Evolutionary conservation across 2,329 filamentous ascomycete genomes (phyloP).

Genomic region (Ophiostoma populinum): DNA sequence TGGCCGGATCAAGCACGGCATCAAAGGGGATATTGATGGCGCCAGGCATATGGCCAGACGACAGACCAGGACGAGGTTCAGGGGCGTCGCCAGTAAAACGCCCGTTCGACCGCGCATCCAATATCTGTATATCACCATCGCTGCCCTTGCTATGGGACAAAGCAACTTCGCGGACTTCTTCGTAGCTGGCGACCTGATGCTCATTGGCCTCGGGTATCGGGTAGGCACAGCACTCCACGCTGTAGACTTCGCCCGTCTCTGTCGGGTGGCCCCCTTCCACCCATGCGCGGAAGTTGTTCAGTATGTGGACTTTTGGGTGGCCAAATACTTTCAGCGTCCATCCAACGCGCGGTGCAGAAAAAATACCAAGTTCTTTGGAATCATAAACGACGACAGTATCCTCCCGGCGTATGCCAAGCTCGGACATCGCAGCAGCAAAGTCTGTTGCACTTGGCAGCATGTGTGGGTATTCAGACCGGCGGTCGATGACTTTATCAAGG

Average conservation of each 20-base stretch:
- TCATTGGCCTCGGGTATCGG: conserved; percentile 42
- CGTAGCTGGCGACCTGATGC: conserved; percentile 58
- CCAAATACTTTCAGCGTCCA: conserved; percentile 91
- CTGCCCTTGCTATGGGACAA: conserved; percentile 67
- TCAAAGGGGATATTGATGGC: conserved; percentile 69
- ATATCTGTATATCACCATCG: conserved; percentile 64
- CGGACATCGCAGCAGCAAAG: conserved; percentile 78
- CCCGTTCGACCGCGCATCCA: conserved; percentile 69
- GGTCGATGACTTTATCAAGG: conserved; percentile 79
- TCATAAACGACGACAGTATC: conserved; percentile 93
- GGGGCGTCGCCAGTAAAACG: conserved; percentile 70
- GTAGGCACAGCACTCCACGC: conserved; percentile 46
- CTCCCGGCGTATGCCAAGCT: conserved; percentile 69
- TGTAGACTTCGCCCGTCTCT: conserved; percentile 61
- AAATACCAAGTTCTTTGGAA: conserved; percentile 76
- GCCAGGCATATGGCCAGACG: conserved; percentile 82
- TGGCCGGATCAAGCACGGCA: conserved; percentile 63
- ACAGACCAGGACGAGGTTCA: conserved; percentile 71
- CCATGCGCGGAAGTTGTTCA: conserved; percentile 96
- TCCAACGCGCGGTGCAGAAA: conserved; percentile 80
- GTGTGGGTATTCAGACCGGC: conserved; percentile 77
- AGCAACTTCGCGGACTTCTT: conserved; percentile 65
- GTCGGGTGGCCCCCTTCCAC: conserved; percentile 66
- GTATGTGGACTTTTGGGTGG: conserved; percentile 68
- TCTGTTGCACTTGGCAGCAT: conserved; percentile 75